phyloP scores from a whole-genome alignment of 257 asterid genomes.

The Ilex asprella region DNA sequence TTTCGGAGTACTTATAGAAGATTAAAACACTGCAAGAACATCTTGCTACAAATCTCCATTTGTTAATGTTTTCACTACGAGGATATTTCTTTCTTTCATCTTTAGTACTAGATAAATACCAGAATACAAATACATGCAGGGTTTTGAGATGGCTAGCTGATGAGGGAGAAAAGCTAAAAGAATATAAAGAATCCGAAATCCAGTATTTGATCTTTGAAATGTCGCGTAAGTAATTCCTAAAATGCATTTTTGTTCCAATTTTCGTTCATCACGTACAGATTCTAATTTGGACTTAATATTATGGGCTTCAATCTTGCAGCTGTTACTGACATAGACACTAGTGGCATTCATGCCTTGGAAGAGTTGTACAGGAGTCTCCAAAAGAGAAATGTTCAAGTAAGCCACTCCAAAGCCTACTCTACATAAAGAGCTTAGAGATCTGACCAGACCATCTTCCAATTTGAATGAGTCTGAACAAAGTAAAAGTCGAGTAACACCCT shows the following conservation, averaged over 20 bases:
- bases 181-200: slow-evolving; percentile 23
- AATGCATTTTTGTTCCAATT: background rate
- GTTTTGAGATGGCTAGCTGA: slow-evolving; percentile 57
- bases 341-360: slow-evolving; percentile 82
- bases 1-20: too few relatives aligned
- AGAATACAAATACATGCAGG: slow-evolving; percentile 16
- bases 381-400: slow-evolving; percentile 55
- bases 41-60: too few relatives aligned
- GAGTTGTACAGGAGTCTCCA: slow-evolving; percentile 51
- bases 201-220: slow-evolving; percentile 56
- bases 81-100: too few relatives aligned
- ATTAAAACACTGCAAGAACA: too few relatives aligned
- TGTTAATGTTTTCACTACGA: too few relatives aligned
- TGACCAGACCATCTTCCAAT: too few relatives aligned
- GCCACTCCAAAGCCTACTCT: too few relatives aligned
- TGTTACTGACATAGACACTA: slow-evolving; percentile 83
- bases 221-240: slow-evolving; percentile 35
- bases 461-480: too few relatives aligned
- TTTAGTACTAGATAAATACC: too few relatives aligned
- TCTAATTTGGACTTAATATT: background rate
- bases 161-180: slow-evolving; percentile 44
- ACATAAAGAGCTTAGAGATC: too few relatives aligned
- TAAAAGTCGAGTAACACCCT: background rate
- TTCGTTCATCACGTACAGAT: background rate
- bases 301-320: slow-evolving; percentile 40